Percentiles rank a stretch among this genome's conserved stretches.
phyloP scores from a whole-genome alignment of 495 filamentous ascomycete species.

The Aspergillus conjunctus region DNA sequence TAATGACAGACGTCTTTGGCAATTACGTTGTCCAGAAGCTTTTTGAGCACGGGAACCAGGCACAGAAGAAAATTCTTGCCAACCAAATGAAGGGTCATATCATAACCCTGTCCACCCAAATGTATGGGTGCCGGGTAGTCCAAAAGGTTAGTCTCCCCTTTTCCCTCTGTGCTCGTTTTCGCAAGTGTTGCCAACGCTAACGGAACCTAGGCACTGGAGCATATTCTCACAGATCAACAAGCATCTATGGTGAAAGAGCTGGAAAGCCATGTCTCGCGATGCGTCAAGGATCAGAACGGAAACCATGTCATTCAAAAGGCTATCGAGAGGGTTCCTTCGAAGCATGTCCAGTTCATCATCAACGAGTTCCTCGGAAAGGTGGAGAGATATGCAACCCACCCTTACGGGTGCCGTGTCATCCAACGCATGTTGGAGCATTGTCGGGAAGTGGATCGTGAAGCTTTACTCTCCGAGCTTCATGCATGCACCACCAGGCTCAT shows the following conservation, averaged over 20 bases:
- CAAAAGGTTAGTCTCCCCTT: slow-evolving; percentile 65
- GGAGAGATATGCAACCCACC: slow-evolving; percentile 73
- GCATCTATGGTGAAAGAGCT: slow-evolving; percentile 81
- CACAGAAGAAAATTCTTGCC: slow-evolving; percentile 86
- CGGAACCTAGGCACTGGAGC: slow-evolving; percentile 73
- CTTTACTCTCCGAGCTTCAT: slow-evolving; percentile 79
- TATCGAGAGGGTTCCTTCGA: slow-evolving; percentile 79
- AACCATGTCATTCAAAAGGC: slow-evolving; percentile 98
- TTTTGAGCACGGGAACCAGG: slow-evolving; percentile 94
- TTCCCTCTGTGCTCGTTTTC: no score
- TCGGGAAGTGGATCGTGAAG: slow-evolving; percentile 66
- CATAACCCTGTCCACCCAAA: slow-evolving; percentile 75
- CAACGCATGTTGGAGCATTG: slow-evolving; percentile 91
- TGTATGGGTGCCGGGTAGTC: slow-evolving; percentile 95
- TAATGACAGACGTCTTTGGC: slow-evolving; percentile 96
- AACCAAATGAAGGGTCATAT: slow-evolving; percentile 86
- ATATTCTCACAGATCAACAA: slow-evolving; percentile 90
- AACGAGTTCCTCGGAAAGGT: slow-evolving; percentile 81
- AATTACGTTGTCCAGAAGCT: slow-evolving; percentile 99
- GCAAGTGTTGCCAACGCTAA: slow-evolving; percentile 22
- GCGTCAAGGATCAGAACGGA: slow-evolving; percentile 88
- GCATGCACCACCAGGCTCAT: slow-evolving; percentile 70
- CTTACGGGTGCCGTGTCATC: slow-evolving; percentile 91
- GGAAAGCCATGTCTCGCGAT: slow-evolving; percentile 72
- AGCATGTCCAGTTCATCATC: slow-evolving; percentile 88